phyloP scores from a whole-genome alignment of 495 filamentous ascomycete genomes.

The Letharia columbiana region DNA sequence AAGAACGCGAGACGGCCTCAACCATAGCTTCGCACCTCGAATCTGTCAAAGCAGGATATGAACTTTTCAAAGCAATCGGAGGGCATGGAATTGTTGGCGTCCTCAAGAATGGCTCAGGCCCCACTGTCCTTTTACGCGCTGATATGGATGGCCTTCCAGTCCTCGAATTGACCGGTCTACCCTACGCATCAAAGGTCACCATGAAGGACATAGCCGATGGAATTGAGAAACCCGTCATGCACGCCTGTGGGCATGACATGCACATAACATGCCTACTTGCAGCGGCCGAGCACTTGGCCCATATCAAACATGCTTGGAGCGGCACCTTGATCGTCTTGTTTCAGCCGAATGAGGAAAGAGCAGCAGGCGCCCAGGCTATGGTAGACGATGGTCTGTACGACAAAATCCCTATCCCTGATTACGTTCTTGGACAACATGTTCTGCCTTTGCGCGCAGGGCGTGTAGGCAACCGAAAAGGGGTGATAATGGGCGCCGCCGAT shows the following conservation, averaged over 20 bases:
- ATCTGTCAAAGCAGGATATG: conserved; percentile 27
- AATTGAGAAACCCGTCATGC: conserved; percentile 43
- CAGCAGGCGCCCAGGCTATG: conserved; percentile 45
- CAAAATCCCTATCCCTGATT: conserved; percentile 42
- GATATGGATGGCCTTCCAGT: conserved; percentile 50
- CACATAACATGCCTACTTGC: conserved; percentile 48
- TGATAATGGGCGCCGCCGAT: conserved; percentile 38
- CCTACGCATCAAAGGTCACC: conserved; percentile 39
- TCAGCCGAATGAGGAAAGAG: conserved; percentile 47
- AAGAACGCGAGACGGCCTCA: conserved; percentile 42
- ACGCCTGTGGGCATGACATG: conserved; percentile 51
- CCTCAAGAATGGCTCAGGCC: conserved; percentile 40
- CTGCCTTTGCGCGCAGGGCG: conserved; percentile 39
- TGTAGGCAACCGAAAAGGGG: conserved; percentile 33
- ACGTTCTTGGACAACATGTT: conserved; percentile 45
- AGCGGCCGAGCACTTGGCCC: conserved; percentile 36
- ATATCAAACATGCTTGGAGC: conserved; percentile 32
- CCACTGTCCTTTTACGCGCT: conserved; percentile 44
- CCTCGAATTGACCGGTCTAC: conserved; percentile 41
- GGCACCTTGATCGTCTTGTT: conserved; percentile 48
- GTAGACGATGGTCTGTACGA: conserved; percentile 45
- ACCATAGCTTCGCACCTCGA: conserved; percentile 32
- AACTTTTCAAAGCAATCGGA: conserved; percentile 40
- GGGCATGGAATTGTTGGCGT: conserved; percentile 42
- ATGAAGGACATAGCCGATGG: conserved; percentile 37